phyloP scores from a whole-genome alignment of 1,139 yeast genomes.

The Pichia sorboxylosa region DNA sequence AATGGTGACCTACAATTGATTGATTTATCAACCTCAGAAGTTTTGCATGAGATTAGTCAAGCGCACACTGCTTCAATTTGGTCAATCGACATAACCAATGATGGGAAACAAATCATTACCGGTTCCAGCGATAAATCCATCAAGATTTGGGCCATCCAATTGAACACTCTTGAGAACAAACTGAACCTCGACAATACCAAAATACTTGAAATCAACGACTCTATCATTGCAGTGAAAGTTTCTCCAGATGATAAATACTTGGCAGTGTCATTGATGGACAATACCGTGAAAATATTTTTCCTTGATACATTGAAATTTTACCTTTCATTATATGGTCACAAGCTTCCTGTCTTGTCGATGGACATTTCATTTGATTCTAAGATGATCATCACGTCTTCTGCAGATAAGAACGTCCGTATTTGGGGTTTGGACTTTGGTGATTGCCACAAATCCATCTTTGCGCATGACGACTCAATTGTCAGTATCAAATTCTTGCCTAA shows the following conservation, averaged over 20 bases:
- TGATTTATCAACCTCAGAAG: slow-evolving; percentile 74
- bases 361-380: slow-evolving; percentile 87
- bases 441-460: slow-evolving; percentile 92
- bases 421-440: slow-evolving; percentile 99
- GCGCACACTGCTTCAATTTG: slow-evolving; percentile 86
- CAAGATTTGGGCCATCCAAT: slow-evolving; percentile 78
- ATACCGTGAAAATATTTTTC: slow-evolving; percentile 87
- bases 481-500: slow-evolving; percentile 73
- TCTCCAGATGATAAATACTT: slow-evolving; percentile 71
- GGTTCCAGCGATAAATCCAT: slow-evolving; percentile 91
- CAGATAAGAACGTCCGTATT: slow-evolving; percentile 90
- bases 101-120: slow-evolving; percentile 75
- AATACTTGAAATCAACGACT: slow-evolving; percentile 78
- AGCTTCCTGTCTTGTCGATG: slow-evolving; percentile 80
- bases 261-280: slow-evolving; percentile 80
- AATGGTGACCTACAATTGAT: slow-evolving; percentile 75
- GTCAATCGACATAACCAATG: slow-evolving; percentile 79
- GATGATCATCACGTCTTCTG: slow-evolving; percentile 80
- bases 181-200: slow-evolving; percentile 62
- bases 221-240: slow-evolving; percentile 67
- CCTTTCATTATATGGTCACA: slow-evolving; percentile 88
- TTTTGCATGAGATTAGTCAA: slow-evolving; percentile 53
- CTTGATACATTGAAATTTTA: slow-evolving; percentile 77
- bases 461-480: slow-evolving; percentile 94
- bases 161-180: slow-evolving; percentile 38